phyloP scores from a whole-genome alignment of 345 rosid genomes.

The Bretschneidera sinensis region DNA sequence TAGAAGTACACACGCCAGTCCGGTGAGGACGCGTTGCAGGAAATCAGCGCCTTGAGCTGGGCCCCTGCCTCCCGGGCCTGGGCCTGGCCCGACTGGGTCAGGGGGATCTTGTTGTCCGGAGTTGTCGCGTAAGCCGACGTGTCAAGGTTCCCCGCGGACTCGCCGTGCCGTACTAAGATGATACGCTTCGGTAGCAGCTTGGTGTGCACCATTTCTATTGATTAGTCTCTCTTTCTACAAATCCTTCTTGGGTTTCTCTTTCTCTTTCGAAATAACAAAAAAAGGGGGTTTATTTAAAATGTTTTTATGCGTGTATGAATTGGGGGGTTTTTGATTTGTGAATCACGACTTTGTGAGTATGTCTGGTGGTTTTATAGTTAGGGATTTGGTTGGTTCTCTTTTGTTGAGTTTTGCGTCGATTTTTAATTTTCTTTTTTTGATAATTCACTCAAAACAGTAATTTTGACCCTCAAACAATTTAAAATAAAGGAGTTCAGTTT shows the following conservation, averaged over 20 bases:
- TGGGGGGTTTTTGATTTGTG: no score
- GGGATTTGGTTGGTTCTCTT: no score
- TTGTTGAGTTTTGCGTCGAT: no score
- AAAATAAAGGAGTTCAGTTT: no score
- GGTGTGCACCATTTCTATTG: constrained; percentile 18
- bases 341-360: no score
- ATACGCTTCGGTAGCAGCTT: constrained; percentile 74
- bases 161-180: constrained; percentile 92
- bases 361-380: no score
- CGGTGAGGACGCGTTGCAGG: constrained; percentile 20
- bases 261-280: no score
- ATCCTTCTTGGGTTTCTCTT: background rate
- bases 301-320: no score
- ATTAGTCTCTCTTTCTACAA: background rate
- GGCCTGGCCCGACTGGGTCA: constrained; percentile 47
- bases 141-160: constrained; percentile 86
- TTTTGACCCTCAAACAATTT: no score
- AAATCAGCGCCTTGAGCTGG: constrained; percentile 42
- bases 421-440: no score
- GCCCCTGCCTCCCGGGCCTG: constrained; percentile 70
- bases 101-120: constrained; percentile 83
- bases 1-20: constrained; percentile 86
- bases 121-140: constrained; percentile 69
- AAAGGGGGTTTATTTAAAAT: no score
- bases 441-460: no score